phyloP scores from a whole-genome alignment of 2,329 filamentous ascomycete species.

The Byssothecium circinans region DNA sequence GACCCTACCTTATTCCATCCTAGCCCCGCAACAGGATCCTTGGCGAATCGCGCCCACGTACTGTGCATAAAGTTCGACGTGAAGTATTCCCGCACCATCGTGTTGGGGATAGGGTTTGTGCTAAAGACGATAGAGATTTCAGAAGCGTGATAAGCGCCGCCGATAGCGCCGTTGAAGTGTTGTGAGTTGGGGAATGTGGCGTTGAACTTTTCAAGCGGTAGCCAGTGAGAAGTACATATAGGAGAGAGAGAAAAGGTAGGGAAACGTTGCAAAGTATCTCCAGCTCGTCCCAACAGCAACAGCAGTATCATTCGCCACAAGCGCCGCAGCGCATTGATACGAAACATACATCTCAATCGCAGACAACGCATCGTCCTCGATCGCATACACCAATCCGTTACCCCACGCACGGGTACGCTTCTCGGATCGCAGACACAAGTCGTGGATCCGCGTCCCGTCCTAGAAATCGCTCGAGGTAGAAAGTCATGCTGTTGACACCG shows the following conservation, averaged over 20 bases:
- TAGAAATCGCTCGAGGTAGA: slow-evolving; percentile 21
- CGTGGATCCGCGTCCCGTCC: slow-evolving; percentile 3
- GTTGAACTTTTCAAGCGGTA: slow-evolving; percentile 34
- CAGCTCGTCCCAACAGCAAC: slow-evolving; percentile 24
- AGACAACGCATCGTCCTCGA: slow-evolving; percentile 20
- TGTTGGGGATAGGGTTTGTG: slow-evolving; percentile 18
- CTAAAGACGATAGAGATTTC: slow-evolving; percentile 30
- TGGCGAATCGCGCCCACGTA: slow-evolving; percentile 33
- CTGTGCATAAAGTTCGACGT: slow-evolving; percentile 23
- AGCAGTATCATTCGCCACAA: slow-evolving; percentile 27
- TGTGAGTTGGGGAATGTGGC: slow-evolving; percentile 29
- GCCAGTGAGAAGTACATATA: neutral
- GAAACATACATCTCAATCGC: slow-evolving; percentile 19
- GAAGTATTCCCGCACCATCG: slow-evolving; percentile 23
- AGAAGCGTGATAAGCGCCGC: slow-evolving; percentile 24
- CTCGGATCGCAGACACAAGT: slow-evolving; percentile 18
- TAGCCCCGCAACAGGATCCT: slow-evolving; percentile 26
- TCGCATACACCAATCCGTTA: slow-evolving; percentile 15
- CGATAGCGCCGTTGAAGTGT: slow-evolving; percentile 2
- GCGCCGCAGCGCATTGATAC: slow-evolving; percentile 24
- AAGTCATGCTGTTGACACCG: slow-evolving; percentile 18
- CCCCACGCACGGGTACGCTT: slow-evolving; percentile 24
- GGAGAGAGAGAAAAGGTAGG: slow-evolving; percentile 4
- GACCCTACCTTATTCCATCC: slow-evolving; percentile 28
- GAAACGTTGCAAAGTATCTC: slow-evolving; percentile 20